Percentiles rank a stretch among this genome's conserved stretches.
These are phyloP conservation scores for Haplosporangium gracile DNA, from an alignment of 192 early-diverging fungal species.

Conservation along the genomic window DNA sequence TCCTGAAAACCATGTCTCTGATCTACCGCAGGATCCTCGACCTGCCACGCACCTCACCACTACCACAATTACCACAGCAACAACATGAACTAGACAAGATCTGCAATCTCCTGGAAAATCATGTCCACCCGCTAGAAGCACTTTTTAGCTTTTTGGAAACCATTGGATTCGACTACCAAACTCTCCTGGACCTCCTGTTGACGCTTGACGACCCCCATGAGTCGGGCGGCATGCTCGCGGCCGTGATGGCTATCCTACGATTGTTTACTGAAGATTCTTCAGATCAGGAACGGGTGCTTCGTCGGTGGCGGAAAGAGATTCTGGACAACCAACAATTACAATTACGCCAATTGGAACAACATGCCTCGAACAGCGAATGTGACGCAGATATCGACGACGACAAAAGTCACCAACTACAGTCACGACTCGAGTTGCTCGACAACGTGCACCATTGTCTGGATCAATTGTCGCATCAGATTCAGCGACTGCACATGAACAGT, in stretches of 20 bases:
- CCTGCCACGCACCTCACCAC: too few species aligned
- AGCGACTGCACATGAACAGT: conserved; percentile 5
- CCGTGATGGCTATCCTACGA: conserved; percentile 31
- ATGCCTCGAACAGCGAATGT: background rate
- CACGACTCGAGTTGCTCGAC: background rate
- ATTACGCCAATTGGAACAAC: background rate
- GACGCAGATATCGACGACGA: background rate
- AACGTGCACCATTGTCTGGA: conserved; percentile 15
- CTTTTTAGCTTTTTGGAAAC: conserved; percentile 29
- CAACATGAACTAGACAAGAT: background rate
- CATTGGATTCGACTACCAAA: conserved; percentile 44
- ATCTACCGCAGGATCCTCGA: conserved; percentile 19
- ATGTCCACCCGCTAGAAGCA: conserved; percentile 30
- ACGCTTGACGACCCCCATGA: conserved; percentile 20
- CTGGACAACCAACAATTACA: background rate
- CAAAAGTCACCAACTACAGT: background rate
- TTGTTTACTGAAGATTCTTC: conserved; percentile 17
- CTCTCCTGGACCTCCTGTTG: conserved; percentile 35
- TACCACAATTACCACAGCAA: background rate
- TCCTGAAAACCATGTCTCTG: conserved; percentile 19
- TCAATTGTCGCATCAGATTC: conserved; percentile 21
- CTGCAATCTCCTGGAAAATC: background rate
- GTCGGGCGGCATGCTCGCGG: conserved; percentile 41
- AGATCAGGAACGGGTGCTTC: conserved; percentile 5
- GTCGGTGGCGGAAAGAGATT: conserved; percentile 20